phyloP scores from a whole-genome alignment of 108 stramenopile species.

The Conticribra weissflogii region DNA sequence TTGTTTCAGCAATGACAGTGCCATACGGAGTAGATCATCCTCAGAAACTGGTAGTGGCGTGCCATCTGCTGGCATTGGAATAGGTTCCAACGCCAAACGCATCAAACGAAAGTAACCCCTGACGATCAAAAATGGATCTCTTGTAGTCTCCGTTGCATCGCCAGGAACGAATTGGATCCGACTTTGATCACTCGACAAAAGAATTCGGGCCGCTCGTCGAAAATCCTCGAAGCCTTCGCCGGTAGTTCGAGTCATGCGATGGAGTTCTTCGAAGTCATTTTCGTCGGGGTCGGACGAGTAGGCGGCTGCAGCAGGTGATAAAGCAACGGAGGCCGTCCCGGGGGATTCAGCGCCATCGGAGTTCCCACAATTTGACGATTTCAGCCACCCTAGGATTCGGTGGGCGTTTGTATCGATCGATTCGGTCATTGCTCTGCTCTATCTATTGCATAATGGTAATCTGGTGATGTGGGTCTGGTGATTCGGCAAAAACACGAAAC shows the following conservation, averaged over 20 bases:
- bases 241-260: neutral
- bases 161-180: neutral
- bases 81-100: neutral
- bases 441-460: too few relatives aligned
- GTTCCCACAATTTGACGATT: too few relatives aligned
- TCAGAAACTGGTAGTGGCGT: neutral
- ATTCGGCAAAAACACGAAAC: too few relatives aligned
- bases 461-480: too few relatives aligned
- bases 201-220: neutral
- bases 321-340: too few relatives aligned
- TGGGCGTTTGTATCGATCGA: too few relatives aligned
- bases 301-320: too few relatives aligned
- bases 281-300: too few relatives aligned
- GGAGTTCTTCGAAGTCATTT: too few relatives aligned
- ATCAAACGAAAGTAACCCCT: constrained; percentile 5
- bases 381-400: too few relatives aligned
- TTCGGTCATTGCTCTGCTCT: too few relatives aligned
- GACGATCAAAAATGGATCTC: neutral
- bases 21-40: neutral
- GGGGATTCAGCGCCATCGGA: too few relatives aligned
- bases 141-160: neutral
- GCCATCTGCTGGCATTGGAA: neutral
- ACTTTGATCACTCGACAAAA: neutral
- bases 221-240: neutral
- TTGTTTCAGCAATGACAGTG: neutral